Base-by-base conservation (phyloP, 2,329 filamentous ascomycete genomes). In the Aspergillus fructus region DNA sequence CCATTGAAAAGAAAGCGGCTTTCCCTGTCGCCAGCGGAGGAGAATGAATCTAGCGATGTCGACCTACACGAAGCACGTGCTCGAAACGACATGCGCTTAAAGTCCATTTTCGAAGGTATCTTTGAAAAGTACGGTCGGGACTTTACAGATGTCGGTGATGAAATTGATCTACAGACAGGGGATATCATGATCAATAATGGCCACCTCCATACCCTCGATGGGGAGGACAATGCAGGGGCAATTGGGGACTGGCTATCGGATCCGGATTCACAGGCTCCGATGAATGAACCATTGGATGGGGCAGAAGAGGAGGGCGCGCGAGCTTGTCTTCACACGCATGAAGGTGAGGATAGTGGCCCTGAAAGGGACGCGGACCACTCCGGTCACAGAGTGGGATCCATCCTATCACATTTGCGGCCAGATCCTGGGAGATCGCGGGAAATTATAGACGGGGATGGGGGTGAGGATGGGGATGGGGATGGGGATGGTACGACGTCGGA, bases 181-280 rank as follows among this genome's bases (percentile, higher is more conserved):
- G 81, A 90, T 58, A 86, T 97, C 47, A 82, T 96, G n/a, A 87
- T 97, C 55, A 84, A 97, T 73, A 94, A 96, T 79, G 93, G 94
- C 0, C 94, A 97, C 76, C 72, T 97, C 52, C 72, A 83, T 50
- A 72, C 43, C 40, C 85, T 91, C 81, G 68, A 77, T 69, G 72
- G 84, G 74, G 81, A 88, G 70, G 75, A 82, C 62, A 78, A 84
- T 76, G 68, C 73, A 41, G 79, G 81, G 55, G 39, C 67, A 56
- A 62, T 54, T 30, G 40, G 17, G 49, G 63, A 53, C 53, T 65
- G 61, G 68, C 56, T 61, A 23, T 47, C 40, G 23, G 49, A 53
- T 19, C 43, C 43, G 11, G 33, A 30, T 11, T 46, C 53, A 34
- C 34, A 53, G 30, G 13, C 37, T 24, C n/a, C 21, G 24, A 49